Evolutionary conservation across 2,329 filamentous ascomycete genomes (phyloP), one percentile per base, ranked within the genome.

Genomic region (Claviceps quebecensis): DNA sequence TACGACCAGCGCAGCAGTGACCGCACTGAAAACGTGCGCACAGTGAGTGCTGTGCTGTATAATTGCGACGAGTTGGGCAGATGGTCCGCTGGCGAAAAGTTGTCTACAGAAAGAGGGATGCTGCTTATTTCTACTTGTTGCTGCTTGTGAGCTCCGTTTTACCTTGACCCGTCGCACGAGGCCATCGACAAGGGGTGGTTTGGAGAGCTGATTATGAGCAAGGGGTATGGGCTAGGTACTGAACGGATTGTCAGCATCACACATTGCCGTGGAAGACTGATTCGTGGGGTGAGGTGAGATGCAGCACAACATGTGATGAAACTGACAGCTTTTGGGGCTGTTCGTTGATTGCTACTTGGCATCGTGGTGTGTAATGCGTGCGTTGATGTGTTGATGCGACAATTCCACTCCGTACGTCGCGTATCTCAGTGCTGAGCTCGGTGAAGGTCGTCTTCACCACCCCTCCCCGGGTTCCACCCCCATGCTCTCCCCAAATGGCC

Each of bases 1-100:
- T 16, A 26, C 11, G n/a, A 38, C 41, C 17, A 26, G 47, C 51
- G 40, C 47, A 49, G 40, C 47, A 49, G 34, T 53, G 39, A 48
- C 48, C 48, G 45, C 52, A n/a, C 22, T 41, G 39, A 13, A 26
- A 26, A 26, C 23, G 5, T 26, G 23, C 23, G 9, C 3, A 29
- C 26, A 29, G 26, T 29, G 26, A 29, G 26, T 29, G 26, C 9
- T 23, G 26, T 26, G 29, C n/a, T 23, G 29, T 11, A n/a, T 11
- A n/a, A 34, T 34, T 34, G 29, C 29, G 9, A 34, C 29, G 9
- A 34, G 5, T 19, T 23, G 19, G 40, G 19, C 4, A 19, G 40
- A 6, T 44, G 19, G 41, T n/a, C 7, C 8, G 43, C 14, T 45
- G 22, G 23, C 17, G 16, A 34, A 41, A 13, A 6, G 26, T 19